Evolutionary conservation across 495 filamentous ascomycete species (phyloP), one percentile per base, ranked within the genome.

Genomic region (Hypoxylon rickii): DNA sequence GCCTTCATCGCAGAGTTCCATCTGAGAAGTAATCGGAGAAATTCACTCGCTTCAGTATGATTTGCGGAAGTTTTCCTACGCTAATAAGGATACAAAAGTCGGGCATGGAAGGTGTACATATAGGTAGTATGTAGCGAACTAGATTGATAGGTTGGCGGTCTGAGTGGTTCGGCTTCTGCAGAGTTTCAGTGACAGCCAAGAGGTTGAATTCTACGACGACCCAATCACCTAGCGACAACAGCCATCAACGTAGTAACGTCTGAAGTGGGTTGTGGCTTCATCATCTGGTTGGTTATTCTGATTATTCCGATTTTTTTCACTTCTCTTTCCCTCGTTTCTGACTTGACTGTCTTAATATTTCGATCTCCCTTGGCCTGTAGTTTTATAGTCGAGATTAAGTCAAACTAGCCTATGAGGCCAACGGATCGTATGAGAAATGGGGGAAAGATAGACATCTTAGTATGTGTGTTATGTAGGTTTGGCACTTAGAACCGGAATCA

Each of bases 231-330:
- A 16, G 22, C 47, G 39, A 44, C 42, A 43, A 56, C 58, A n/a
- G 31, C 24, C 34, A 48, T 15, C 41, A 51, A 29, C 46, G 46
- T 51, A 46, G 46, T 42, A 61, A 38, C 43, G 21, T 44, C 42
- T 56, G 19, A 46, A 45, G 58, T 46, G 52, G 51, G 47, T 47
- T 62, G 47, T 16, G 29, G 46, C 42, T 51, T 47, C 16, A 36
- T 17, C 38, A 24, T 58, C 55, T 63, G 54, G 59, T 63, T 63
- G 59, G 59, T 11, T 11, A 33, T 50, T 54, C 58, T n/a, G 49
- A n/a, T n/a, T n/a, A n/a, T n/a, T n/a, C n/a, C n/a, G n/a, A n/a
- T n/a, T 1, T 13, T 13, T 46, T 40, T 44, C 24, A 11, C 32
- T n/a, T 58, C 38, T 34, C 42, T 40, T 32, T 63, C 38, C 44